phyloP scores from a whole-genome alignment of 148 eudicot species.

The Diospyros kaki region DNA sequence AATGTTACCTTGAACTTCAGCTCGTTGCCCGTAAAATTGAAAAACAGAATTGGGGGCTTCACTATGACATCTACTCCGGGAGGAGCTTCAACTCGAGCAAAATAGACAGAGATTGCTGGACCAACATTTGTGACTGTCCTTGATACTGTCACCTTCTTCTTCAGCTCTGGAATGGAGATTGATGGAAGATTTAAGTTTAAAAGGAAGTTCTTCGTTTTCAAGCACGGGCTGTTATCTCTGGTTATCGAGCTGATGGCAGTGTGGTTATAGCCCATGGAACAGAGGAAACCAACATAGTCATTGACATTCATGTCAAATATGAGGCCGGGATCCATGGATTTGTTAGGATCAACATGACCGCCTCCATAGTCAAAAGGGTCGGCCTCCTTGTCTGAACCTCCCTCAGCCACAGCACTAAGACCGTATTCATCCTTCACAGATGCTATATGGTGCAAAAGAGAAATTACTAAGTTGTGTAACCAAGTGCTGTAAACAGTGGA shows the following conservation, averaged over 20 bases:
- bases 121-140: slow-evolving; percentile 55
- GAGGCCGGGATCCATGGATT: slow-evolving; percentile 40
- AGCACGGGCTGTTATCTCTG: slow-evolving; percentile 9
- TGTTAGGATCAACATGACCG: slow-evolving; percentile 36
- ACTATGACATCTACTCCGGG: slow-evolving; percentile 30
- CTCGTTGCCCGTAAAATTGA: slow-evolving; percentile 25
- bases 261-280: slow-evolving; percentile 35
- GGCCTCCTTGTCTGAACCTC: slow-evolving; percentile 31
- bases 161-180: slow-evolving; percentile 39
- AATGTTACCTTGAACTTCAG: slow-evolving; percentile 40
- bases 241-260: slow-evolving; percentile 28
- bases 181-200: slow-evolving; percentile 32
- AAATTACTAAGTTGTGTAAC: not conserved
- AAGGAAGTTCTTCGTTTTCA: slow-evolving; percentile 5
- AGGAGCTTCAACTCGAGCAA: slow-evolving; percentile 36
- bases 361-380: slow-evolving; percentile 47
- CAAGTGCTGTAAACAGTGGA: not conserved
- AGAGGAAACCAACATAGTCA: slow-evolving; percentile 34
- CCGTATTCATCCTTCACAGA: slow-evolving; percentile 24
- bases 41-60: slow-evolving; percentile 35
- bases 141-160: slow-evolving; percentile 22
- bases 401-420: slow-evolving; percentile 25
- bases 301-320: slow-evolving; percentile 29
- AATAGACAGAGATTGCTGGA: slow-evolving; percentile 24
- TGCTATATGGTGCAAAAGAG: slow-evolving; percentile 13